These are phyloP conservation scores for Diaporthe eres DNA, from an alignment of 2,329 filamentous ascomycete species.

Conservation along the genomic window DNA sequence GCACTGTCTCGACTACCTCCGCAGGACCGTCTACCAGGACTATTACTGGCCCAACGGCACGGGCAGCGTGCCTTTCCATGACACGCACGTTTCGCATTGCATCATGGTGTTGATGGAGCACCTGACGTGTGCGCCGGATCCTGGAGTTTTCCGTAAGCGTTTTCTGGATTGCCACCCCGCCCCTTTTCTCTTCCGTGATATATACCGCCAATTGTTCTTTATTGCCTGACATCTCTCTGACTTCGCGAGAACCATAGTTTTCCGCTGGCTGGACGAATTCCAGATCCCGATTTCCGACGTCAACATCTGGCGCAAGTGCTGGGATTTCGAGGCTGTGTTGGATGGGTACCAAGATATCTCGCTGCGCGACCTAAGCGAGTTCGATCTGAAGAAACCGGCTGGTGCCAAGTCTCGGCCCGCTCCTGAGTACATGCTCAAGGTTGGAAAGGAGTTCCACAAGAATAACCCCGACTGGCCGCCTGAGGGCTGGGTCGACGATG, in stretches of 20 bases:
- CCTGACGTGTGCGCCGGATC: neutral
- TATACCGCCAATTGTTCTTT: accelerated
- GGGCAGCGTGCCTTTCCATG: neutral
- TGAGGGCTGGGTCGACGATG: neutral
- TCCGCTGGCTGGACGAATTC: neutral
- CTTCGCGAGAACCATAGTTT: neutral
- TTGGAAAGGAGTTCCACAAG: neutral
- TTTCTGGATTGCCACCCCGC: too few relatives aligned
- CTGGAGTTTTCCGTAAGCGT: neutral
- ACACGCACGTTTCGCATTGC: neutral
- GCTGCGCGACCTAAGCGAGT: neutral
- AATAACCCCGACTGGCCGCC: conserved; percentile 1
- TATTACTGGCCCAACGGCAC: conserved; percentile 7
- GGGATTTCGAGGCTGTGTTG: neutral
- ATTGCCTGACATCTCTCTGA: neutral
- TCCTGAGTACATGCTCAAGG: neutral
- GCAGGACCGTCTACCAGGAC: conserved; percentile 9
- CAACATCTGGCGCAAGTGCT: conserved; percentile 7
- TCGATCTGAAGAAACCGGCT: neutral
- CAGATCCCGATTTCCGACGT: neutral
- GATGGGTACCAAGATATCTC: neutral
- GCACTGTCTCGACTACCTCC: conserved; percentile 23
- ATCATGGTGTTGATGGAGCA: conserved; percentile 3
- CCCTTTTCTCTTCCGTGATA: too few relatives aligned
- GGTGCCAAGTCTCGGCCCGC: neutral